Evolutionary conservation across 306 rosid species (phyloP), one percentile per base, ranked within the genome.

Genomic region (Dicorynia guianensis): DNA sequence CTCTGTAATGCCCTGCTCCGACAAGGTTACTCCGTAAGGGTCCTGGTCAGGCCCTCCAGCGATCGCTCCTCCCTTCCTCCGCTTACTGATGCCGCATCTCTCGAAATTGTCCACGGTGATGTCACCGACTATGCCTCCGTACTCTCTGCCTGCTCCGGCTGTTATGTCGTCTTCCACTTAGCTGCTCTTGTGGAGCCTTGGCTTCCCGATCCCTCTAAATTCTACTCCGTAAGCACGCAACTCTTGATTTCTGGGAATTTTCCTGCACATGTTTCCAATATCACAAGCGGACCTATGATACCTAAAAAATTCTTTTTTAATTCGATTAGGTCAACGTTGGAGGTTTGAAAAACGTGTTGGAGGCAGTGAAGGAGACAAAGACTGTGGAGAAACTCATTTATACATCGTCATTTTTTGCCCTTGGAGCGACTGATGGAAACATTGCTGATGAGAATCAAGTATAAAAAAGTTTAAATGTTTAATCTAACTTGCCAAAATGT

Each of bases 111-210:
- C 70, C 85, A 75, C 81, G 98, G 98, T 42, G 98, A 95, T 63
- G 56, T 95, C 69, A 90, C 93, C 25, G 89, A 92, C 76, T 89
- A 80, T 64, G 70, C 58, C 13, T 92, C 98, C 18, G 89, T 95
- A 63, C 89, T 90, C 48, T 58, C 85, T 36, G 98, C 98, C n/a
- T 85, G 67, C 91, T 84, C 89, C 30, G 30, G 67, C 58, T 95
- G 98, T 79, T 71, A 83, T 75, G 64, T 86, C 85, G 79, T 95
- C 82, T 95, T 95, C 85, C 98, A 92, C 87, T 61, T 87, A 15
- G 97, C 98, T 46, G 98, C 96, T 11, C 42, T 95, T 10, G 98
- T 95, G 71, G 98, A 95, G 75, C 97, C 97, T 43, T 95, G 98
- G 98, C 97, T 92, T 56, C 97, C 98, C 12, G 92, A 90, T 71